A percentile compares a stretch with the other conserved stretches of the same genome.
These are phyloP conservation scores for Carex parvula DNA, from an alignment of 176 grass and related monocot species.

Conservation along the genomic window DNA sequence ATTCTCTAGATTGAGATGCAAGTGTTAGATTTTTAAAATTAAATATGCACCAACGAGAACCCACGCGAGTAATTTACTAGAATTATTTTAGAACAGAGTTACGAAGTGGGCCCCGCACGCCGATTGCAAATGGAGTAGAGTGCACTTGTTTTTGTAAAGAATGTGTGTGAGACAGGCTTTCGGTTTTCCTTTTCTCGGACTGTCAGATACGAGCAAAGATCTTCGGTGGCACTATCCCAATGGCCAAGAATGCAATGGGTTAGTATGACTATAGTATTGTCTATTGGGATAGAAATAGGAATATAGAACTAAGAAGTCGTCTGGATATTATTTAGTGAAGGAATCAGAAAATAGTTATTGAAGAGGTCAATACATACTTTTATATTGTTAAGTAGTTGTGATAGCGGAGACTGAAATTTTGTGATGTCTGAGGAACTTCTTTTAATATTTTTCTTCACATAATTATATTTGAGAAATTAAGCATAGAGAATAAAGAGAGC, in stretches of 20 bases:
- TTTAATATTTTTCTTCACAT: too few relatives aligned
- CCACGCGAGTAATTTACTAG: background rate
- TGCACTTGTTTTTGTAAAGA: conserved; percentile 27
- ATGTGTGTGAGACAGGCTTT: conserved; percentile 15
- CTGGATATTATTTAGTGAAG: too few relatives aligned
- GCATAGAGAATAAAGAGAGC: too few relatives aligned
- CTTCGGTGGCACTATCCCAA: background rate
- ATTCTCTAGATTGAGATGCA: too few relatives aligned
- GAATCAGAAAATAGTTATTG: too few relatives aligned
- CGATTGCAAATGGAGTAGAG: conserved; percentile 10
- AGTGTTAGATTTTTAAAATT: too few relatives aligned
- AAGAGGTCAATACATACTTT: background rate
- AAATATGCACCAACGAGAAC: background rate
- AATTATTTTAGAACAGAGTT: background rate
- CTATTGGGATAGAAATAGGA: too few relatives aligned
- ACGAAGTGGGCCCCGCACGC: background rate
- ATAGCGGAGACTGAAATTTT: too few relatives aligned
- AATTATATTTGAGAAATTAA: too few relatives aligned
- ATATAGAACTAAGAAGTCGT: too few relatives aligned
- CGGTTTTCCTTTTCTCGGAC: background rate
- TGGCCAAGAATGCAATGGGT: background rate
- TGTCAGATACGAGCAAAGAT: background rate
- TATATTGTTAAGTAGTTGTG: too few relatives aligned
- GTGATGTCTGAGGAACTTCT: too few relatives aligned
- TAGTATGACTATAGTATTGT: background rate